Evolutionary conservation across 78 protist species (phyloP), one percentile per base, ranked within the genome.

Genomic region (Parvularia atlantis): DNA sequence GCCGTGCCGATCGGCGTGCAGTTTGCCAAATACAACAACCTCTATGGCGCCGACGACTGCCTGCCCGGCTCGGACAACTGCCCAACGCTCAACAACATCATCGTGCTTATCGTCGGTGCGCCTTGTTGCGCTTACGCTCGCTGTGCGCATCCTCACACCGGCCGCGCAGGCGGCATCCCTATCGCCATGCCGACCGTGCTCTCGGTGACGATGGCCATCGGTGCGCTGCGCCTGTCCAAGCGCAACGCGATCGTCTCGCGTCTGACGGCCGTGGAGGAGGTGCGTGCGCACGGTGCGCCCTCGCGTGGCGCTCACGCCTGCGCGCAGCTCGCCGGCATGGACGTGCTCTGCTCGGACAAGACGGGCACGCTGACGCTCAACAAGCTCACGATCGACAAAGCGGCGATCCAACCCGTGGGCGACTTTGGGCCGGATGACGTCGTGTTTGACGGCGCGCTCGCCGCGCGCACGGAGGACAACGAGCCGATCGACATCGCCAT

Each of bases 281-380:
- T 82, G n/a, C 79, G 86, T n/a, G 82, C 67, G 33, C 71, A 80
- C 77, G 77, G 74, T 67, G 66, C 79, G 43, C 78, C 79, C 31
- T 82, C 84, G 64, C 67, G 75, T n/a, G 81, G 53, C 62, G 50
- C 13, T 44, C 13, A 14, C 26, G 7, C 13, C 7, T 44, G 50
- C 50, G 81, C 66, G 62, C 75, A 77, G 37, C 24, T 77, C n/a
- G 75, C 82, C 39, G 82, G 71, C 28, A 69, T 77, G 63, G 69
- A 67, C 22, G 35, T 77, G 26, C 41, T 77, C 14, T 77, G 82
- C 74, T 84, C 92, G 9, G 98, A 94, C 83, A 94, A 95, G 74
- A 93, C 97, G 20, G 97, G 97, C 48, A 94, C 99, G 16, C 90
- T 95, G 44, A 95, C 99, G 31, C 62, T 66, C 35, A 91, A 91